Conservation (phyloP, 805 yeast genomes). For the Zygoascus biomembranicola region DNA sequence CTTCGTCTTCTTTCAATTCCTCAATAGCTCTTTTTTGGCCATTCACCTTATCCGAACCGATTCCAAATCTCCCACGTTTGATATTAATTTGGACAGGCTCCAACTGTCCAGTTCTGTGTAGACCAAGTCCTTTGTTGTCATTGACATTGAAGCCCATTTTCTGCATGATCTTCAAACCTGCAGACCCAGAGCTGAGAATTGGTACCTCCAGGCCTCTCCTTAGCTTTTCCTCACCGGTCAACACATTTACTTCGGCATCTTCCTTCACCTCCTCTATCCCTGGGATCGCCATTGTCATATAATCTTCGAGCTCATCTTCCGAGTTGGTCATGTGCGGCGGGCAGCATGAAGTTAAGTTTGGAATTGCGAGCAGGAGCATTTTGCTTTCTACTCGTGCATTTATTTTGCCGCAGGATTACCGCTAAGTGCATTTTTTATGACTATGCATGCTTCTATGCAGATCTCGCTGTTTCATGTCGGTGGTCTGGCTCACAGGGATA, state of each 20-base stretch:
- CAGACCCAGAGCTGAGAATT: slow-evolving; percentile 1
- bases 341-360: not conserved
- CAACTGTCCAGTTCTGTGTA: not conserved
- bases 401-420: too few relatives aligned
- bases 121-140: slow-evolving; percentile 40
- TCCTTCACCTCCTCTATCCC: slow-evolving; percentile 7
- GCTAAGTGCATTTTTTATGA: too few relatives aligned
- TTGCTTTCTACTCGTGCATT: not conserved
- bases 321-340: not conserved
- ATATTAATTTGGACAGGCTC: slow-evolving; percentile 4
- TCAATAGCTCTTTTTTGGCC: slow-evolving; percentile 7
- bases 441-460: too few relatives aligned
- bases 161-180: slow-evolving; percentile 40
- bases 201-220: not conserved
- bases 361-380: not conserved
- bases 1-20: slow-evolving; percentile 5
- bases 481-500: too few relatives aligned
- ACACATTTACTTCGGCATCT: not conserved
- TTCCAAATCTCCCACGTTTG: slow-evolving; percentile 11
- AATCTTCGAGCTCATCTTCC: slow-evolving; percentile 22
- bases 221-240: slow-evolving; percentile 1
- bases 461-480: too few relatives aligned
- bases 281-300: slow-evolving; percentile 22
- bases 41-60: slow-evolving; percentile 8
- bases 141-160: slow-evolving; percentile 45